A percentile compares a stretch with the other conserved stretches of the same genome.
These are phyloP conservation scores for Penicillium frequentans DNA, from an alignment of 2,329 filamentous ascomycete species.

Conservation along the genomic window DNA sequence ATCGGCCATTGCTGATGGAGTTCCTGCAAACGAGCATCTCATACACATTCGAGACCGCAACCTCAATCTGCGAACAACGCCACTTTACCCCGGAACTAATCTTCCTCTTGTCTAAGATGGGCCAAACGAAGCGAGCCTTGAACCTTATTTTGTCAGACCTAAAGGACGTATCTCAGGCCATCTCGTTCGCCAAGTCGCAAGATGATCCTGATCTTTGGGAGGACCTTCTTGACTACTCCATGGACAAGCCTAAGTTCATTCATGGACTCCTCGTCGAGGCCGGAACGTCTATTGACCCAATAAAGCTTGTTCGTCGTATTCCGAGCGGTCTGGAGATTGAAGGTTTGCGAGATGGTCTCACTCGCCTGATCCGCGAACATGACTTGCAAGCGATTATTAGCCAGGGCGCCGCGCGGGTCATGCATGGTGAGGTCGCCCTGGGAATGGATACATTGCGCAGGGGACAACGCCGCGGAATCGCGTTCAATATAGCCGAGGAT, in stretches of 20 bases:
- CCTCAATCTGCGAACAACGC: slow-evolving; percentile 74
- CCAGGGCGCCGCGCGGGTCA: slow-evolving; percentile 80
- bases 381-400: slow-evolving; percentile 94
- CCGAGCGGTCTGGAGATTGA: slow-evolving; percentile 92
- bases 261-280: slow-evolving; percentile 89
- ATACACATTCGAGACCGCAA: slow-evolving; percentile 76
- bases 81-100: slow-evolving; percentile 92
- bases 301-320: slow-evolving; percentile 84
- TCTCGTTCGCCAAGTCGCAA: slow-evolving; percentile 90
- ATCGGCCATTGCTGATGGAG: slow-evolving; percentile 77
- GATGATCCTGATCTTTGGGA: slow-evolving; percentile 93
- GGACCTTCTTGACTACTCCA: slow-evolving; percentile 88
- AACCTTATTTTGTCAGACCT: slow-evolving; percentile 94
- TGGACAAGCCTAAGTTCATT: slow-evolving; percentile 97
- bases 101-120: slow-evolving; percentile 91
- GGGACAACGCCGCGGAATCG: slow-evolving; percentile 81
- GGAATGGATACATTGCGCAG: slow-evolving; percentile 78
- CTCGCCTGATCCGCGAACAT: slow-evolving; percentile 90
- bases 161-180: slow-evolving; percentile 86
- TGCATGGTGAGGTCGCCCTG: slow-evolving; percentile 80
- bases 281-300: slow-evolving; percentile 89
- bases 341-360: slow-evolving; percentile 82
- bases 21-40: slow-evolving; percentile 81
- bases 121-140: slow-evolving; percentile 86
- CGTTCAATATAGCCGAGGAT: slow-evolving; percentile 69